These are phyloP conservation scores for Monosporascus cannonballus DNA, from an alignment of 2,329 filamentous ascomycete genomes.

Conservation along the genomic window DNA sequence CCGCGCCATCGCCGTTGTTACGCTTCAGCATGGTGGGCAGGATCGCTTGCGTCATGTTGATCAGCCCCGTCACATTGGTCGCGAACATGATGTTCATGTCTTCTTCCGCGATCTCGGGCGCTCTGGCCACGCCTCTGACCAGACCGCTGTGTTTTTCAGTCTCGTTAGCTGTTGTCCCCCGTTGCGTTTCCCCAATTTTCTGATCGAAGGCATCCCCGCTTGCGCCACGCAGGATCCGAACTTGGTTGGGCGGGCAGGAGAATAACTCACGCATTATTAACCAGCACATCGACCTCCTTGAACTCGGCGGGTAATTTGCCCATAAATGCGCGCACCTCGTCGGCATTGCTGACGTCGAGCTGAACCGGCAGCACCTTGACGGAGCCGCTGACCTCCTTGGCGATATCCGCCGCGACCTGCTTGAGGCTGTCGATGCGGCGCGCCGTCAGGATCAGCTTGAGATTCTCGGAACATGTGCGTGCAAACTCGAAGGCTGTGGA, in stretches of 20 bases:
- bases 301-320: slow-evolving; percentile 71
- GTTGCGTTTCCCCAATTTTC: neutral
- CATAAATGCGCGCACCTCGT: slow-evolving; percentile 70
- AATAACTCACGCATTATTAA: slow-evolving; percentile 83
- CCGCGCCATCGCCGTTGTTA: slow-evolving; percentile 62
- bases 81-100: slow-evolving; percentile 85
- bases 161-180: no score
- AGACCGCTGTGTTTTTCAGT: slow-evolving; percentile 55
- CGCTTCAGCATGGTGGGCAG: slow-evolving; percentile 75
- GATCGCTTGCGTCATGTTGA: slow-evolving; percentile 93
- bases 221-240: no score
- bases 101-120: slow-evolving; percentile 72
- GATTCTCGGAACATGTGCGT: slow-evolving; percentile 69
- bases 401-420: slow-evolving; percentile 70
- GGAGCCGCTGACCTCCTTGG: slow-evolving; percentile 66
- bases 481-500: slow-evolving; percentile 91
- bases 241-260: neutral
- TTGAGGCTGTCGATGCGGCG: slow-evolving; percentile 73
- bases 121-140: slow-evolving; percentile 80
- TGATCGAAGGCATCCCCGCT: no score
- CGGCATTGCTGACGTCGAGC: slow-evolving; percentile 78
- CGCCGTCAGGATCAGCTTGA: slow-evolving; percentile 86
- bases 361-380: slow-evolving; percentile 78
- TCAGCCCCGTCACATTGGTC: slow-evolving; percentile 91
- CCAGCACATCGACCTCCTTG: slow-evolving; percentile 76